Percentiles rank a stretch among this genome's conserved stretches.
Conservation (phyloP, 805 yeast species). For the Metschnikowia lochheadii region DNA sequence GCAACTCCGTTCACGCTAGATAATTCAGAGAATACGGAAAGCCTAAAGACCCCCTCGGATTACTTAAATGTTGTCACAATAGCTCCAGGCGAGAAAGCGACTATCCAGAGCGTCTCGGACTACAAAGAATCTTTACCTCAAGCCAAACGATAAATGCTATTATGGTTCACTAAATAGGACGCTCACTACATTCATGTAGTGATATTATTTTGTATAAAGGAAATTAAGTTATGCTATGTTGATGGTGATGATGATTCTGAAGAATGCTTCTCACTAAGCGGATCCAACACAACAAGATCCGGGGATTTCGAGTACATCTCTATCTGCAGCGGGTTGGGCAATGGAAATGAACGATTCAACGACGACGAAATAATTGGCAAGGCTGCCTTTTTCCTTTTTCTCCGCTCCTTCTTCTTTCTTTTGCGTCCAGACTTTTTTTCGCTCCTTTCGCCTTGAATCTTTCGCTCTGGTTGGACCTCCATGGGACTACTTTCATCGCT, state of each 20-base stretch:
- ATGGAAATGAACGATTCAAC: conserved; percentile 17
- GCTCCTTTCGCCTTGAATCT: background rate
- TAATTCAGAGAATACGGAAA: conserved; percentile 13
- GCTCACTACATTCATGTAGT: background rate
- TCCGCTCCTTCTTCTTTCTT: conserved; percentile 1
- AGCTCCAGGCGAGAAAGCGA: conserved; percentile 34
- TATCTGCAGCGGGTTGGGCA: conserved; percentile 18
- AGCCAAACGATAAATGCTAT: background rate
- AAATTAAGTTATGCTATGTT: background rate
- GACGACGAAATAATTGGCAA: conserved; percentile 14
- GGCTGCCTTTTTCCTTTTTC: conserved; percentile 4
- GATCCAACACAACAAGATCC: conserved; percentile 15
- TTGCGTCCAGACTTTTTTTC: background rate
- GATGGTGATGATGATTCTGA: conserved; percentile 4
- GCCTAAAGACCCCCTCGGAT: conserved; percentile 31
- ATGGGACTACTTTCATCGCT: background rate
- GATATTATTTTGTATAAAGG: background rate
- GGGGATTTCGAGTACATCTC: conserved; percentile 15
- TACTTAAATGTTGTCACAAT: conserved; percentile 47
- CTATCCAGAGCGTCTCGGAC: conserved; percentile 42
- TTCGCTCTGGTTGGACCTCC: background rate
- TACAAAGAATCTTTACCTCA: conserved; percentile 30
- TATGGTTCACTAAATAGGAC: background rate
- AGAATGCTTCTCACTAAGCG: background rate
- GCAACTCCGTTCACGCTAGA: conserved; percentile 9